These are phyloP conservation scores for Smallanthus sonchifolius DNA, from an alignment of 129 eudicot genomes.

Conservation along the genomic window DNA sequence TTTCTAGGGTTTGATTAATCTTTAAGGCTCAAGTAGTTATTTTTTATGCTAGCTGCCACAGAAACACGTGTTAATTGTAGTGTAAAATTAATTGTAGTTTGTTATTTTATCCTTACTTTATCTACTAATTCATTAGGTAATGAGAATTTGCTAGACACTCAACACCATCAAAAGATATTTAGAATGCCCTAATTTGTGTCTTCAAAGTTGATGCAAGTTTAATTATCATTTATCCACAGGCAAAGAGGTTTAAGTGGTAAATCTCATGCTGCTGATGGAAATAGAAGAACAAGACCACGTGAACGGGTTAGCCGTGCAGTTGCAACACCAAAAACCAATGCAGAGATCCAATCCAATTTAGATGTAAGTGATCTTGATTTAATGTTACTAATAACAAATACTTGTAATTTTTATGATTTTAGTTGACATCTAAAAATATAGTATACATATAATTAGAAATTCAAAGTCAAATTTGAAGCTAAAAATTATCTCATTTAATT, in stretches of 20 bases:
- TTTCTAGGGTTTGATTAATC: too few relatives aligned
- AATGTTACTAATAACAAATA: background rate
- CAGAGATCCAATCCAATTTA: conserved; percentile 61
- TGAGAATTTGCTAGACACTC: background rate
- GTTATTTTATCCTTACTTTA: too few relatives aligned
- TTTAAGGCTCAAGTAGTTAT: background rate
- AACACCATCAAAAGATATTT: background rate
- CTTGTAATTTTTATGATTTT: background rate
- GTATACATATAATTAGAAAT: background rate
- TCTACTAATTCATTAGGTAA: background rate
- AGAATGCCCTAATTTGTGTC: too few relatives aligned
- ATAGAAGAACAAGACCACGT: conserved; percentile 48
- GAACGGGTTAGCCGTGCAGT: conserved; percentile 42
- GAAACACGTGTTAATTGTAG: background rate
- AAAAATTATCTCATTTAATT: background rate
- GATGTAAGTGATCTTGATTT: conserved; percentile 43
- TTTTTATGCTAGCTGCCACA: background rate
- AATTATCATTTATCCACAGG: conserved; percentile 32
- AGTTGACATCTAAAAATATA: background rate
- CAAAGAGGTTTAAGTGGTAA: conserved; percentile 56
- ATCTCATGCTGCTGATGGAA: conserved; percentile 49
- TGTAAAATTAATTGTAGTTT: too few relatives aligned
- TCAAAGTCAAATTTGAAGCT: background rate
- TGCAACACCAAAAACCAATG: conserved; percentile 78
- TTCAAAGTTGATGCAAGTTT: conserved; percentile 1